A percentile compares a stretch with the other conserved stretches of the same genome.
Conservation (phyloP, 345 rosid species). For the Ceriops decandra region DNA sequence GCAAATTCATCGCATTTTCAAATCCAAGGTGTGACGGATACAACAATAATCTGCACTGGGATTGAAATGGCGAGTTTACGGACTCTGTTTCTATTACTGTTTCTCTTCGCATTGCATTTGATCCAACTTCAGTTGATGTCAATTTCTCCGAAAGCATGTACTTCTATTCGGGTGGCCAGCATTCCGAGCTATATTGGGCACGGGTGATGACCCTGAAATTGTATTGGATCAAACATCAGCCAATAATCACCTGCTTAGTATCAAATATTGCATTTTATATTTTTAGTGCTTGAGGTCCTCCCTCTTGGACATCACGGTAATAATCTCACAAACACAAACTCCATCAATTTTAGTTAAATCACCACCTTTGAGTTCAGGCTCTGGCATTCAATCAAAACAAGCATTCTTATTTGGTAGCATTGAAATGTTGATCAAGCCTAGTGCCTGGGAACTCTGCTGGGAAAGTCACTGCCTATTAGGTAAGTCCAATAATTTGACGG, state of each 20-base stretch:
- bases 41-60: neutral
- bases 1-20: conserved; percentile 23
- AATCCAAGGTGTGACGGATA: conserved; percentile 2
- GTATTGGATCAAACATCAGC: conserved; percentile 60
- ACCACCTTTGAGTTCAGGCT: conserved; percentile 33
- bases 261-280: neutral
- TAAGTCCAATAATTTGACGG: conserved; percentile 21
- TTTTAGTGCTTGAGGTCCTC: neutral
- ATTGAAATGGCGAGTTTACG: conserved; percentile 37
- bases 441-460: conserved; percentile 87
- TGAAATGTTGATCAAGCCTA: conserved; percentile 75
- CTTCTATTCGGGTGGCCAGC: conserved; percentile 55
- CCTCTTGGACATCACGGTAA: neutral
- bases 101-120: conserved; percentile 30
- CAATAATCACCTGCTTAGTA: conserved; percentile 4
- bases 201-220: conserved; percentile 47
- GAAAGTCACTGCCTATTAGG: conserved; percentile 67
- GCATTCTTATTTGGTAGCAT: conserved; percentile 66
- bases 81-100: conserved; percentile 26
- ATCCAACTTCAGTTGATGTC: conserved; percentile 41
- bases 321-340: neutral
- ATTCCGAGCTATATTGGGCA: conserved; percentile 33
- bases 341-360: neutral
- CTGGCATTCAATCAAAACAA: conserved; percentile 53
- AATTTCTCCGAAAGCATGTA: conserved; percentile 48